Percentiles rank a stretch among this genome's conserved stretches.
phyloP scores from a whole-genome alignment of 345 rosid genomes.

The Camelina hispida region DNA sequence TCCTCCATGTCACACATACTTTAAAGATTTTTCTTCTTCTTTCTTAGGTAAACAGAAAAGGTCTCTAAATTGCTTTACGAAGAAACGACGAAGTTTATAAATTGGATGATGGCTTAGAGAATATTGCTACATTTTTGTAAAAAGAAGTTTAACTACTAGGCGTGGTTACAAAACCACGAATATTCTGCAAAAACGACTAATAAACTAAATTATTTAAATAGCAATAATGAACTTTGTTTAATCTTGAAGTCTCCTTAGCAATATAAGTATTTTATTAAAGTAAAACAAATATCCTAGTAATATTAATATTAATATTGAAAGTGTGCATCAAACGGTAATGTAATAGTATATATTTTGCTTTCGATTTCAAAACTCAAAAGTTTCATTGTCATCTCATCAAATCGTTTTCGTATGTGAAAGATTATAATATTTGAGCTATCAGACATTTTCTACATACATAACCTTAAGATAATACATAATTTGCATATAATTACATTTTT shows the following conservation, averaged over 20 bases:
- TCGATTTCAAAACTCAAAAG: constrained; percentile 9
- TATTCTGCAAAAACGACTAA: constrained; percentile 26
- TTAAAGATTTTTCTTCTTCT: too few relatives aligned
- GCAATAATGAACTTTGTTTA: not conserved
- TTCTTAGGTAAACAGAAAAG: too few relatives aligned
- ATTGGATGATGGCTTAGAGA: too few relatives aligned
- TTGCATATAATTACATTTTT: not conserved
- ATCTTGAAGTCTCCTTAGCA: constrained; percentile 18
- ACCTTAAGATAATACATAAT: not conserved
- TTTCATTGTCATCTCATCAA: constrained; percentile 28
- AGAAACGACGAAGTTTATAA: too few relatives aligned
- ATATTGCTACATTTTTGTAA: too few relatives aligned
- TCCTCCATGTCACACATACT: too few relatives aligned
- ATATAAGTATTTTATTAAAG: not conserved
- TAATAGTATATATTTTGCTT: constrained; percentile 23
- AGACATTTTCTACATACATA: constrained; percentile 27
- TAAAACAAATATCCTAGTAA: not conserved
- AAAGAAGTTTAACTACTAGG: not conserved
- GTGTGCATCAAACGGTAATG: constrained; percentile 7
- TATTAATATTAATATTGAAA: not conserved
- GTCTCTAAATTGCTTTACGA: too few relatives aligned
- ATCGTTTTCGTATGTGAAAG: not conserved
- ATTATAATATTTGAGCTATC: constrained; percentile 12
- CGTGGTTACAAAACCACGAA: constrained; percentile 30
- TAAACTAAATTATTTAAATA: not conserved